These are phyloP conservation scores for Penicillium freii DNA, from an alignment of 2,329 filamentous ascomycete species.

Conservation along the genomic window DNA sequence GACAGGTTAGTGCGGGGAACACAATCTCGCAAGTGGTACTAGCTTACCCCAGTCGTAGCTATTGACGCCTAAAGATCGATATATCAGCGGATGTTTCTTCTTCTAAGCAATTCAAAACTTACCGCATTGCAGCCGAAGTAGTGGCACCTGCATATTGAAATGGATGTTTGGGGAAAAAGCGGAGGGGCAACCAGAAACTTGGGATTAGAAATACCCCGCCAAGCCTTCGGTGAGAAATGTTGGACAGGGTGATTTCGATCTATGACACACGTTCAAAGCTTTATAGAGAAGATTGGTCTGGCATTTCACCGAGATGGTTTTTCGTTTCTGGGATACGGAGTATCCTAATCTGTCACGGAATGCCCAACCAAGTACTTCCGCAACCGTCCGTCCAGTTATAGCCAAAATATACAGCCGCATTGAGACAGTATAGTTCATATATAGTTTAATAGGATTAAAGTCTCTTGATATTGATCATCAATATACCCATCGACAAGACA, in stretches of 20 bases:
- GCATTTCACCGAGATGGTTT: neutral
- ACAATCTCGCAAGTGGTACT: conserved; percentile 21
- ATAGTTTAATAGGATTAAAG: too few species aligned
- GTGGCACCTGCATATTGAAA: conserved; percentile 67
- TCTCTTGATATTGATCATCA: fast-evolving
- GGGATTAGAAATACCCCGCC: conserved; percentile 24
- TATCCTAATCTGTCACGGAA: neutral
- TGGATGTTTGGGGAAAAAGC: conserved; percentile 10
- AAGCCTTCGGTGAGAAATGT: conserved; percentile 24
- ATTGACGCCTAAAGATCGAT: conserved; percentile 69
- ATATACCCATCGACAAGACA: neutral
- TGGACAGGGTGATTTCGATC: neutral
- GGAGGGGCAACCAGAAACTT: conserved; percentile 15
- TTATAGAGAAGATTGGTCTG: neutral
- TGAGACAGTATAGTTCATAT: neutral
- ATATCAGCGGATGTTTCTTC: neutral
- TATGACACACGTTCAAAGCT: neutral
- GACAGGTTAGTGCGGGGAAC: conserved; percentile 21
- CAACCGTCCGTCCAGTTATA: neutral
- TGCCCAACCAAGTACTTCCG: neutral
- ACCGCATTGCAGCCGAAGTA: conserved; percentile 72
- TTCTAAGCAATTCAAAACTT: conserved; percentile 21
- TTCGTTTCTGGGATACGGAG: neutral
- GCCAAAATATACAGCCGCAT: neutral
- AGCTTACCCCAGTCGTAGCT: conserved; percentile 90